These are phyloP conservation scores for Bruguiera hainesii DNA, from an alignment of 441 rosid genomes.

Conservation along the genomic window DNA sequence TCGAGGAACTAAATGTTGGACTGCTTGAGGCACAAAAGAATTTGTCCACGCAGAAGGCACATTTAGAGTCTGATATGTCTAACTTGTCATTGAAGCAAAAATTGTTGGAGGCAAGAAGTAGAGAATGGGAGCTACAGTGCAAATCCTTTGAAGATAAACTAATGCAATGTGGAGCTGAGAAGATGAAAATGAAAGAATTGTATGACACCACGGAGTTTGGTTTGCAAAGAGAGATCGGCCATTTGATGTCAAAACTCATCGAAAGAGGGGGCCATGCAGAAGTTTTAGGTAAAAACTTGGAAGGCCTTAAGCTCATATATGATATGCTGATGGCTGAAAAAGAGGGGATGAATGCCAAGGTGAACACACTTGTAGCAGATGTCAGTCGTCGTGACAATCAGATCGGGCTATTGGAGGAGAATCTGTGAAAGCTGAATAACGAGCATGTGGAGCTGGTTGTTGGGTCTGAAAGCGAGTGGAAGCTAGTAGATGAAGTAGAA, in stretches of 20 bases:
- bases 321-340: slow-evolving; percentile 62
- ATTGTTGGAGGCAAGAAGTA: slow-evolving; percentile 34
- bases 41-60: slow-evolving; percentile 41
- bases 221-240: slow-evolving; percentile 35
- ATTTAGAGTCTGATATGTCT: slow-evolving; percentile 34
- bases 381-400: slow-evolving; percentile 35
- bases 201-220: slow-evolving; percentile 24
- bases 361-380: slow-evolving; percentile 43
- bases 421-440: slow-evolving; percentile 23
- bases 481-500: slow-evolving; percentile 41
- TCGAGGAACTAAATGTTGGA: slow-evolving; percentile 28
- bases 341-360: slow-evolving; percentile 49
- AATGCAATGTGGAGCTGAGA: slow-evolving; percentile 36
- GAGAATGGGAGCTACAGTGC: slow-evolving; percentile 35
- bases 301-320: slow-evolving; percentile 39
- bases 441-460: slow-evolving; percentile 32
- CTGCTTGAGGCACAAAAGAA: slow-evolving; percentile 35
- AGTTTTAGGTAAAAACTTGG: slow-evolving; percentile 47
- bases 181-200: slow-evolving; percentile 30
- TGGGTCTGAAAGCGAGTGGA: slow-evolving; percentile 28
- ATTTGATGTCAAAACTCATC: slow-evolving; percentile 40
- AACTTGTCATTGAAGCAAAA: slow-evolving; percentile 35
- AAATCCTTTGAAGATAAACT: slow-evolving; percentile 36
- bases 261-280: slow-evolving; percentile 36
- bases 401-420: slow-evolving; percentile 39